Percentiles rank a stretch among this genome's conserved stretches.
Evolutionary conservation across 2,329 filamentous ascomycete species (phyloP).

Genomic region (Penicillium sclerotigenum): DNA sequence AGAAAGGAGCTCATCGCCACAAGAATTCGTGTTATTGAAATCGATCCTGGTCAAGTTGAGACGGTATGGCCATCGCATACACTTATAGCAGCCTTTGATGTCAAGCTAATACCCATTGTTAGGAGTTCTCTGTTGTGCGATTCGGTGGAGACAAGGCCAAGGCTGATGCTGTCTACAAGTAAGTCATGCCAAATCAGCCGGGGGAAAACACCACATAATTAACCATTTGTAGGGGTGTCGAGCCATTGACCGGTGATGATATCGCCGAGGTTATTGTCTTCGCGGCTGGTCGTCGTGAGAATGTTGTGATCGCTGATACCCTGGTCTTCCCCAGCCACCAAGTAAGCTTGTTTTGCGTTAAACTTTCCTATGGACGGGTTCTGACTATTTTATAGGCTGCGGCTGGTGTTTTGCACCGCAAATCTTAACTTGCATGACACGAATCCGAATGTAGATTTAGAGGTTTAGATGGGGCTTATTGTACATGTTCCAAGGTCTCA

Average conservation of each 20-base stretch:
- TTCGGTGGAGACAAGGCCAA: constrained; percentile 87
- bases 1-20: constrained; percentile 79
- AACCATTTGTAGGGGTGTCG: constrained; percentile 58
- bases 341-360: constrained; percentile 49
- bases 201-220: neutral
- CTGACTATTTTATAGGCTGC: constrained; percentile 15
- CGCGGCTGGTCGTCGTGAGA: constrained; percentile 76
- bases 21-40: constrained; percentile 76
- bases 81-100: neutral
- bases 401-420: constrained; percentile 27
- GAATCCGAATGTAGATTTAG: neutral
- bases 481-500: neutral
- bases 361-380: neutral
- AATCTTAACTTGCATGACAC: constrained; percentile 8
- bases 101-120: neutral
- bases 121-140: constrained; percentile 84
- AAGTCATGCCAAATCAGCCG: constrained; percentile 34
- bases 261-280: constrained; percentile 91
- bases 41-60: constrained; percentile 91
- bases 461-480: neutral
- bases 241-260: constrained; percentile 83
- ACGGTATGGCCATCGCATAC: constrained; percentile 53
- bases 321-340: constrained; percentile 87
- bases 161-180: constrained; percentile 86
- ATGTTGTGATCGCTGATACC: constrained; percentile 85